Conservation (phyloP, 257 asterid genomes). For the Mitragyna speciosa region DNA sequence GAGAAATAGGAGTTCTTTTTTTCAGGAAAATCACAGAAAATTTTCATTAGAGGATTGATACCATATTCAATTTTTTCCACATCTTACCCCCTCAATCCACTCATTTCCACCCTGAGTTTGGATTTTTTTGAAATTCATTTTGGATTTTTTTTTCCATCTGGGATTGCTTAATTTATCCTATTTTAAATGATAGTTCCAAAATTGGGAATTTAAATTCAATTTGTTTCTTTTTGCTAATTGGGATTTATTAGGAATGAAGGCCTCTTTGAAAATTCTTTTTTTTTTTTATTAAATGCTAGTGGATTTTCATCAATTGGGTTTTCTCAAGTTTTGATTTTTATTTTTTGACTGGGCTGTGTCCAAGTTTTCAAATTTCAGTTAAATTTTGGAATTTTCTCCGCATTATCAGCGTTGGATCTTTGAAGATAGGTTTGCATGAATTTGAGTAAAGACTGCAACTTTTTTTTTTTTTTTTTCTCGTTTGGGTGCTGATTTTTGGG, state of each 20-base stretch:
- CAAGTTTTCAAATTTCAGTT: not conserved
- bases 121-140: not conserved
- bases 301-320: slow-evolving; percentile 4
- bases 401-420: slow-evolving; percentile 15
- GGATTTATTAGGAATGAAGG: not conserved
- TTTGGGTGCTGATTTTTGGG: slow-evolving; percentile 28
- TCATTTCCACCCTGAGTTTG: not conserved
- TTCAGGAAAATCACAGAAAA: not conserved
- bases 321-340: not conserved
- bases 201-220: slow-evolving; percentile 8
- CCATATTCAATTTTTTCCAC: slow-evolving; percentile 6
- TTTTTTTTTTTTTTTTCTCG: too few relatives aligned
- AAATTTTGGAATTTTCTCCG: slow-evolving; percentile 5
- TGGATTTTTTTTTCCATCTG: slow-evolving; percentile 7
- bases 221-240: not conserved
- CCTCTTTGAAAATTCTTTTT: not conserved
- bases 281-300: not conserved
- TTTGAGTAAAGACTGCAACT: slow-evolving; percentile 18
- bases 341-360: slow-evolving; percentile 2
- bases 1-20: not conserved
- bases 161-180: not conserved
- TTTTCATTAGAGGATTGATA: not conserved
- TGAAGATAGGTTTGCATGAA: slow-evolving; percentile 10
- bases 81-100: slow-evolving; percentile 21
- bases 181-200: not conserved